Conservation (phyloP, 495 filamentous ascomycete species). For the Hyaloscypha hepaticicola region DNA sequence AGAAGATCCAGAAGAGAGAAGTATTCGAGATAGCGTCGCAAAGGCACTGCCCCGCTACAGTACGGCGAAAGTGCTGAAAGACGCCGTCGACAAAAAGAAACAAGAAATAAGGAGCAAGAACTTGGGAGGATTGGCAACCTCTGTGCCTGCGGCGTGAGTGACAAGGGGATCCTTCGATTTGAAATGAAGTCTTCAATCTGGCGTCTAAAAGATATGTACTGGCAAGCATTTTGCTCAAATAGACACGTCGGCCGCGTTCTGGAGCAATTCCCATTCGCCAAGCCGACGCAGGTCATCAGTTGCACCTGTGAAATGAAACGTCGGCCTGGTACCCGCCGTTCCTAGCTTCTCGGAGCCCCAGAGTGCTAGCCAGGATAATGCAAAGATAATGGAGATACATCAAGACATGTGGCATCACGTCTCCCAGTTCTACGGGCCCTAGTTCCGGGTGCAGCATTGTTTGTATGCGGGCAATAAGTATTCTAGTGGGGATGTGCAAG, state of each 20-base stretch:
- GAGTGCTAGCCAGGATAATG: background rate
- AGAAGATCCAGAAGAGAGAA: slow-evolving; percentile 2
- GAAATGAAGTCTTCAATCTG: background rate
- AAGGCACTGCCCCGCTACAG: slow-evolving; percentile 13
- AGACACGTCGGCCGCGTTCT: background rate
- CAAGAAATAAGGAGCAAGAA: background rate
- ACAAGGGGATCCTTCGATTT: background rate
- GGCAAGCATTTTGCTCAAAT: background rate
- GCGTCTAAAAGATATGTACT: background rate
- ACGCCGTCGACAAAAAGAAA: slow-evolving; percentile 10
- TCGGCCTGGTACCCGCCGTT: background rate
- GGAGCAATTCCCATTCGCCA: background rate
- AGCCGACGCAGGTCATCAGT: background rate
- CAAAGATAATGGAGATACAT: too few relatives aligned
- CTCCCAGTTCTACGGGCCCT: too few relatives aligned
- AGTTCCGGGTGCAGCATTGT: too few relatives aligned
- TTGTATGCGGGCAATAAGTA: too few relatives aligned
- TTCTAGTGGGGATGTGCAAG: too few relatives aligned
- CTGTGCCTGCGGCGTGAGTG: background rate
- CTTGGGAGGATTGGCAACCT: background rate
- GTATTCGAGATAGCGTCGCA: slow-evolving; percentile 1
- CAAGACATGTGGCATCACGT: too few relatives aligned
- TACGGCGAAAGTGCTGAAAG: slow-evolving; percentile 8
- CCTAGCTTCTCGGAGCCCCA: background rate
- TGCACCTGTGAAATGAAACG: background rate